Conservation (phyloP, 129 eudicot genomes). For the Erigeron canadensis region DNA sequence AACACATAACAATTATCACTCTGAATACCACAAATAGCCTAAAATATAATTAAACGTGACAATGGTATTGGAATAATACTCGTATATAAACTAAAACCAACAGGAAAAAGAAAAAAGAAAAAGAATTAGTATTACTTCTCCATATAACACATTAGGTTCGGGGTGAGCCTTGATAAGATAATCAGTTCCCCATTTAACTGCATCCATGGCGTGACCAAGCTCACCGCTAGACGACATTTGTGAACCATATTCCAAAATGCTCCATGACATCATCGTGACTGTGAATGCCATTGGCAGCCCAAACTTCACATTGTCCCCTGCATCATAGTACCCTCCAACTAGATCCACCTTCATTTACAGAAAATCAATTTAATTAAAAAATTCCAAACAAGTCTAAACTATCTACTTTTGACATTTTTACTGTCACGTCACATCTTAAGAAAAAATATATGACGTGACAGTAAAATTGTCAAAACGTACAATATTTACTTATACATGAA, state of each 20-base stretch:
- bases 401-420: not conserved
- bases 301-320: constrained; percentile 97
- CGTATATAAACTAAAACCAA: no score
- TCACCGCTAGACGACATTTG: constrained; percentile 90
- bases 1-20: not conserved
- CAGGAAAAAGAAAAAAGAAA: not conserved
- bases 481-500: not conserved
- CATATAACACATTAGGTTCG: constrained; percentile 79
- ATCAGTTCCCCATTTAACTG: constrained; percentile 97
- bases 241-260: constrained; percentile 79
- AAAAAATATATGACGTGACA: not conserved
- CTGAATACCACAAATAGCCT: no score
- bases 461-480: not conserved
- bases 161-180: constrained; percentile 95
- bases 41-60: no score
- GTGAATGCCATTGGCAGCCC: constrained; percentile 99
- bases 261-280: constrained; percentile 97
- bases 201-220: constrained; percentile 76
- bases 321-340: constrained; percentile 98
- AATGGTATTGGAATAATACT: no score
- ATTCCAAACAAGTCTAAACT: not conserved
- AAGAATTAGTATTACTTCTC: constrained; percentile 54
- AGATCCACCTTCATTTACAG: constrained; percentile 67
- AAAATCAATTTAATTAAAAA: not conserved
- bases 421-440: no score